Evolutionary conservation across 2,329 filamentous ascomycete species (phyloP).

Genomic region (Monilinia polystroma): DNA sequence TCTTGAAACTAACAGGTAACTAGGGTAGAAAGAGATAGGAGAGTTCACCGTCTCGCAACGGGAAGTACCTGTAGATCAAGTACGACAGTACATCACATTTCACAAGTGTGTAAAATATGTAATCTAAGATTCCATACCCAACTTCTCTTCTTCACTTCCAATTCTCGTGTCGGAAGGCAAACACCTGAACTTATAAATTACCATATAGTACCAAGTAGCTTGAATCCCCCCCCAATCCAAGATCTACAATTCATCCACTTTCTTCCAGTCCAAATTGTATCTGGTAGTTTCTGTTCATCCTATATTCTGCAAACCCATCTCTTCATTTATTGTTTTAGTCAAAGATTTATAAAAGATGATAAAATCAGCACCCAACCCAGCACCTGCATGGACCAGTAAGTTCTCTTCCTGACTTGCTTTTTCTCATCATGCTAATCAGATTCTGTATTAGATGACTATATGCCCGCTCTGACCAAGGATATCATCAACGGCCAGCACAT

Average conservation of each 20-base stretch:
- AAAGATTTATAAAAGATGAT: background rate
- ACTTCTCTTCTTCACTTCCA: background rate
- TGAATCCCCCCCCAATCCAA: too few relatives aligned
- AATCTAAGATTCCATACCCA: background rate
- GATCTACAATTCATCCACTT: too few relatives aligned
- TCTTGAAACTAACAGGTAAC: background rate
- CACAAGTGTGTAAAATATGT: background rate
- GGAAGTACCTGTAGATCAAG: background rate
- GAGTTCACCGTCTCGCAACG: background rate
- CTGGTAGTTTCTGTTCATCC: background rate
- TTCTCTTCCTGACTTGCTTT: background rate
- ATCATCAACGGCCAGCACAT: slow-evolving; percentile 11
- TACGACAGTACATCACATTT: background rate
- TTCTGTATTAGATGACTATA: background rate
- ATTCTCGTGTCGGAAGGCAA: background rate
- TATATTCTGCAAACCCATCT: background rate
- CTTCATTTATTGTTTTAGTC: background rate
- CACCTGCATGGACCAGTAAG: background rate
- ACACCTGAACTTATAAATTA: background rate
- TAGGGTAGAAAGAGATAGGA: background rate
- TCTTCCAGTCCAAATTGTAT: background rate
- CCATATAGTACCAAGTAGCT: background rate
- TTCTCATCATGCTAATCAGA: background rate
- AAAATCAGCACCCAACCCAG: background rate
- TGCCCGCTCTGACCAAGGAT: background rate